phyloP scores from a whole-genome alignment of 306 rosid species.

The Lablab purpureus region DNA sequence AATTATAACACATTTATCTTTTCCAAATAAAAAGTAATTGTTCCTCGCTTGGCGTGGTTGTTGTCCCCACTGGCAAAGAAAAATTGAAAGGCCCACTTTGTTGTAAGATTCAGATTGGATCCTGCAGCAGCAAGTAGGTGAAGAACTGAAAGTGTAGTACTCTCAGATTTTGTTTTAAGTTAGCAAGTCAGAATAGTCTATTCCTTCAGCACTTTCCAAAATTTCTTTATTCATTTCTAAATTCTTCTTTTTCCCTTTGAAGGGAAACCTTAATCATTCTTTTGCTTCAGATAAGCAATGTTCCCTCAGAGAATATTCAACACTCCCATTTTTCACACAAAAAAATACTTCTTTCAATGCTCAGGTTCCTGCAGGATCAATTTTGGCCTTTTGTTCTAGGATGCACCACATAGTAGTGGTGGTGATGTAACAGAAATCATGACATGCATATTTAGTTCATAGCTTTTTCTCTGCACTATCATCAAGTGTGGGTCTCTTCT shows the following conservation, averaged over 20 bases:
- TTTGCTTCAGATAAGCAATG: conserved; percentile 35
- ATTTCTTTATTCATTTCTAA: conserved; percentile 38
- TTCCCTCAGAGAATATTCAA: conserved; percentile 38
- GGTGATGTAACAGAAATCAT: not conserved
- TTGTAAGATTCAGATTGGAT: conserved; percentile 55
- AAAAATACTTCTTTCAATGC: conserved; percentile 16
- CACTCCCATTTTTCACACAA: not conserved
- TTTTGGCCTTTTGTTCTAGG: conserved; percentile 26
- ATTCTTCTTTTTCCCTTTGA: conserved; percentile 32
- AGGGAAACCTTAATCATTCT: conserved; percentile 41
- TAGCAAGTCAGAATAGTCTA: conserved; percentile 46
- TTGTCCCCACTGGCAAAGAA: conserved; percentile 35
- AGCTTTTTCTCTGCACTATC: not conserved
- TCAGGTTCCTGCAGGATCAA: conserved; percentile 22
- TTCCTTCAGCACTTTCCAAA: conserved; percentile 38
- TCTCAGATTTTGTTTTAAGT: conserved; percentile 43
- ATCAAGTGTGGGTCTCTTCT: conserved; percentile 29
- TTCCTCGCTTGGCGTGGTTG: conserved; percentile 38
- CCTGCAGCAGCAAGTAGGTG: conserved; percentile 43
- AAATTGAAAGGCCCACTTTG: conserved; percentile 39
- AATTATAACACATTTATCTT: not conserved
- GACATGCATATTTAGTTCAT: conserved; percentile 45
- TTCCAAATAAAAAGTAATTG: not conserved
- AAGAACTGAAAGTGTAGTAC: conserved; percentile 26
- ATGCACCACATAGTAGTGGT: not conserved